Percentiles rank a stretch among this genome's conserved stretches.
These are phyloP conservation scores for Plectosphaerella sp. DNA, from an alignment of 2,329 filamentous ascomycete species.

Conservation along the genomic window DNA sequence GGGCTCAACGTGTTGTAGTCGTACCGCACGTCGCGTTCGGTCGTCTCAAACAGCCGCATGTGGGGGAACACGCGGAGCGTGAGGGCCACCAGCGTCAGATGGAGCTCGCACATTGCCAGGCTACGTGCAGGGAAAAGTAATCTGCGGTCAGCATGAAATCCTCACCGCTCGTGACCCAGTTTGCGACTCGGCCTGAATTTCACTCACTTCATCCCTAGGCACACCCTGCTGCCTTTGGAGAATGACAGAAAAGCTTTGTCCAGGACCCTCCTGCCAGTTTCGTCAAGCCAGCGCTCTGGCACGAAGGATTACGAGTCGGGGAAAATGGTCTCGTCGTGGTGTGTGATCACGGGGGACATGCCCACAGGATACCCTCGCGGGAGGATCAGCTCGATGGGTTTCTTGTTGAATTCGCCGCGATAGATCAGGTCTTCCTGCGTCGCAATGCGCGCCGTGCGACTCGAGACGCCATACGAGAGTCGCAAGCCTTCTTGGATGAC, in stretches of 20 bases:
- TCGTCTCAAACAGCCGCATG: conserved; percentile 21
- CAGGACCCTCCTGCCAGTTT: conserved; percentile 22
- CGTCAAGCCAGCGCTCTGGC: conserved; percentile 35
- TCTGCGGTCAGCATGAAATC: too few species aligned
- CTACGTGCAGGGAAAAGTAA: conserved; percentile 3
- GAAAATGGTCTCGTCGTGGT: conserved; percentile 32
- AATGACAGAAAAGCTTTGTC: conserved; percentile 36
- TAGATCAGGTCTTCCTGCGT: conserved; percentile 23
- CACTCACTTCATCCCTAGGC: conserved; percentile 32
- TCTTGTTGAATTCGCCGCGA: conserved; percentile 17
- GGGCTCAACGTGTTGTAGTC: conserved; percentile 20
- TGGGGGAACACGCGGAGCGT: conserved; percentile 21
- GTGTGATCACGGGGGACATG: conserved; percentile 30
- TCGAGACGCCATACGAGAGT: conserved; percentile 23
- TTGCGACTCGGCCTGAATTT: not conserved
- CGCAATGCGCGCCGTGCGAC: conserved; percentile 20
- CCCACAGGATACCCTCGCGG: conserved; percentile 31
- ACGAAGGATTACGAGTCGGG: conserved; percentile 30
- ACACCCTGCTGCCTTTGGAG: conserved; percentile 33
- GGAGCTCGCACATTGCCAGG: conserved; percentile 23
- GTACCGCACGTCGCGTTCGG: conserved; percentile 20
- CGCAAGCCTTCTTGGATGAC: conserved; percentile 32
- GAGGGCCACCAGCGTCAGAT: conserved; percentile 18
- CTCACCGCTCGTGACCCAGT: not conserved
- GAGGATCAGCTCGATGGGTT: conserved; percentile 22